phyloP scores from a whole-genome alignment of 2,329 filamentous ascomycete species.

The Triangularia verruculosa region DNA sequence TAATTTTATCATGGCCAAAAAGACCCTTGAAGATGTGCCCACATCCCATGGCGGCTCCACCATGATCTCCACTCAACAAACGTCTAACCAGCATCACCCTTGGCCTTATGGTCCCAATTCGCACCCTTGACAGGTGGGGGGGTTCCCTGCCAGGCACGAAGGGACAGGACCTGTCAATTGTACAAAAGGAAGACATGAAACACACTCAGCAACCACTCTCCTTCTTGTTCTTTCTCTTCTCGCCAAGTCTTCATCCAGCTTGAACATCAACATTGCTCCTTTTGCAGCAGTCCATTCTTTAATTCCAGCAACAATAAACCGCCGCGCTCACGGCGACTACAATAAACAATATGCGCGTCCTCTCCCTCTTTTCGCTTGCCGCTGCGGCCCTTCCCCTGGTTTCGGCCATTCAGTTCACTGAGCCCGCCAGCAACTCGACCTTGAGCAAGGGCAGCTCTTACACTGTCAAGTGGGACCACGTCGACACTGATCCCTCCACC shows the following conservation, averaged over 20 bases:
- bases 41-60: not conserved
- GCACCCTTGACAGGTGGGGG: not conserved
- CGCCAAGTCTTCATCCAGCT: not conserved
- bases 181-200: not conserved
- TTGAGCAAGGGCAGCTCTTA: slow-evolving; percentile 35
- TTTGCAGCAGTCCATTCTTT: not conserved
- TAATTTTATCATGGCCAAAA: not conserved
- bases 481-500: slow-evolving; percentile 39
- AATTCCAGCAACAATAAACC: not conserved
- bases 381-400: slow-evolving; percentile 33
- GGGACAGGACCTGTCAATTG: not conserved
- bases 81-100: not conserved
- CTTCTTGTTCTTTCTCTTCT: not conserved
- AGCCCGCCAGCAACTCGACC: slow-evolving; percentile 37
- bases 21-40: not conserved
- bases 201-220: not conserved
- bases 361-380: slow-evolving; percentile 27
- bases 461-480: slow-evolving; percentile 37
- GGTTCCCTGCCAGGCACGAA: not conserved
- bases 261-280: not conserved
- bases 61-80: not conserved
- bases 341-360: slow-evolving; percentile 29
- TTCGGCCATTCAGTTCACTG: slow-evolving; percentile 33
- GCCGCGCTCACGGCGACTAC: slow-evolving; percentile 4
- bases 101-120: not conserved